Evolutionary conservation across 352 stramenopile species (phyloP).

Genomic region (Globisporangium parvum): DNA sequence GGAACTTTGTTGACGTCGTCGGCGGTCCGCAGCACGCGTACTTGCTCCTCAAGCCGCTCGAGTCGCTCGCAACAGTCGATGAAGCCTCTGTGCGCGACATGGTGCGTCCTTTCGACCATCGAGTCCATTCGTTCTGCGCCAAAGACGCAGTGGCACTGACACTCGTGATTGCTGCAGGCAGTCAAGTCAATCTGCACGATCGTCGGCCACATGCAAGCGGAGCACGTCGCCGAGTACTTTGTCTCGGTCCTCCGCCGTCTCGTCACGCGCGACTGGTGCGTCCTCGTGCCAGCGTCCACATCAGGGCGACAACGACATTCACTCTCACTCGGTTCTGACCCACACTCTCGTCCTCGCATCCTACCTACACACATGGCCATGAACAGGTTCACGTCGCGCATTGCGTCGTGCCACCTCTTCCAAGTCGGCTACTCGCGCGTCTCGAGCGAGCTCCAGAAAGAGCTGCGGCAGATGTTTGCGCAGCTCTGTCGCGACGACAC

Average conservation of each 20-base stretch:
- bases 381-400: slow-evolving; percentile 80
- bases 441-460: slow-evolving; percentile 52
- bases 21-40: slow-evolving; percentile 86
- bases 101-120: slow-evolving; percentile 14
- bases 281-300: slow-evolving; percentile 19
- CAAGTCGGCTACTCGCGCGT: slow-evolving; percentile 62
- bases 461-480: slow-evolving; percentile 90
- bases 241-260: slow-evolving; percentile 91
- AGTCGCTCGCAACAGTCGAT: slow-evolving; percentile 91
- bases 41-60: slow-evolving; percentile 92
- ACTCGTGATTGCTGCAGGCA: slow-evolving; percentile 30
- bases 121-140: background rate
- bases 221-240: slow-evolving; percentile 89
- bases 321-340: background rate
- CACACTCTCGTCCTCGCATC: background rate
- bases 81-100: slow-evolving; percentile 93
- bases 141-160: background rate
- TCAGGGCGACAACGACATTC: background rate
- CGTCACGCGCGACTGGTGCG: slow-evolving; percentile 95
- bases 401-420: slow-evolving; percentile 81
- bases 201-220: slow-evolving; percentile 75
- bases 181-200: slow-evolving; percentile 88
- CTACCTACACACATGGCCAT: background rate
- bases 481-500: slow-evolving; percentile 95
- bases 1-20: slow-evolving; percentile 87